Base-by-base conservation (phyloP, 208 protist genomes). In the Acanthamoeba divionensis region DNA sequence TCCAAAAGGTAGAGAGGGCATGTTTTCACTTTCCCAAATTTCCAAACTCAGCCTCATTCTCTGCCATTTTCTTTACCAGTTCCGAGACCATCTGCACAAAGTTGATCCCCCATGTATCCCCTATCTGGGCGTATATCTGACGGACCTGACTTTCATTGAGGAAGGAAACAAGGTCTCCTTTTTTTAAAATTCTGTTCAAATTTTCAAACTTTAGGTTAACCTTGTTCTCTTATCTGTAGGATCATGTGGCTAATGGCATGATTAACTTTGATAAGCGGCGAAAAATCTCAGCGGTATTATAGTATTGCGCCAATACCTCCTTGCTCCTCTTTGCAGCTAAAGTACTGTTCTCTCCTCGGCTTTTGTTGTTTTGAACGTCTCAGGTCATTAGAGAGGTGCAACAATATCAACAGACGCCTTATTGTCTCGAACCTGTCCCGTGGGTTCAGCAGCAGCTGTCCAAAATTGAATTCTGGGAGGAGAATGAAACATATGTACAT, bases 241-340 rank as follows among this genome's bases (percentile, higher is more conserved):
- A 50, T 41, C 31, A 55, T 45, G 52, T 18, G 29, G 47, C 69
- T 21, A 26, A 33, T n/a, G 82, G 63, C 21, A 80, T 92, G 10
- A 83, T 92, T 63, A 92, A 92, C 75, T 85, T 92, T 47, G 60
- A 44, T 26, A 92, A 92, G 75, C 82, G 90, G 5, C 65, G 90
- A 2, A 54, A 69, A 29, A 47, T 80, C 48, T n/a, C 77, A 8
- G 12, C 31, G 38, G 36, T 41, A 41, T 41, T n/a, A n/a, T 41
- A 41, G 36, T 41, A 41, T 5, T 5, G 2, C 5, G 36, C 36
- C 36, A n/a, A n/a, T n/a, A n/a, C n/a, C n/a, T n/a, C n/a, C n/a
- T n/a, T n/a, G n/a, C 36, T 41, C 36, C 36, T 41, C 36, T 41
- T 41, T 41, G 1, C 5, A 41, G 36, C 5, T 5, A 41, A 41